Evolutionary conservation across 768 basidiomycete species (phyloP).

Genomic region (Boletus edulis): DNA sequence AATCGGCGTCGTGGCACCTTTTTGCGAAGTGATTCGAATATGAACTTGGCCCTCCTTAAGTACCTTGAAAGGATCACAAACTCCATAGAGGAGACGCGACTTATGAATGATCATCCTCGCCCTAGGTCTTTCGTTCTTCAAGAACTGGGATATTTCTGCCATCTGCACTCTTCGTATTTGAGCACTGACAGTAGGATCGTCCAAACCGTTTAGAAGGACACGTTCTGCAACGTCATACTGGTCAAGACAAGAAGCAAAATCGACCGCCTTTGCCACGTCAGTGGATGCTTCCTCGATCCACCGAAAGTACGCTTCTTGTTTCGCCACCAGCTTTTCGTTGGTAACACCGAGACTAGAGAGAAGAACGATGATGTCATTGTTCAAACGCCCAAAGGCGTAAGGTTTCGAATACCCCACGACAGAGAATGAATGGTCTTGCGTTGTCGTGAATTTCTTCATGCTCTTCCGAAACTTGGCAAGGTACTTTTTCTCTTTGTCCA

Average conservation of each 20-base stretch:
- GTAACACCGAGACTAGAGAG: conserved; percentile 62
- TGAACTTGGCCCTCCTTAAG: conserved; percentile 64
- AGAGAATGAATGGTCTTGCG: conserved; percentile 57
- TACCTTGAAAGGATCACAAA: conserved; percentile 65
- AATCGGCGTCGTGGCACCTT: conserved; percentile 53
- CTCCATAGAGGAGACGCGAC: conserved; percentile 61
- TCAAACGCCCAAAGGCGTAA: conserved; percentile 62
- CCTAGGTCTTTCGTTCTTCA: conserved; percentile 52
- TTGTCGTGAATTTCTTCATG: conserved; percentile 68
- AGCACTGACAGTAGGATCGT: conserved; percentile 39
- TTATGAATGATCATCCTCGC: conserved; percentile 61
- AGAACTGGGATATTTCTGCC: conserved; percentile 48
- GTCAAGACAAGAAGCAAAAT: conserved; percentile 53
- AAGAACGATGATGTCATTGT: conserved; percentile 68
- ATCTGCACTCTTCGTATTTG: conserved; percentile 45
- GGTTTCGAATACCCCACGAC: conserved; percentile 64
- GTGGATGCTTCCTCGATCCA: conserved; percentile 54
- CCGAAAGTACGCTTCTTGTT: conserved; percentile 56
- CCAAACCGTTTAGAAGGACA: conserved; percentile 54
- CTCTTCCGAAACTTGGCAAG: conserved; percentile 61
- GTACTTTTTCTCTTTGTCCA: conserved; percentile 46
- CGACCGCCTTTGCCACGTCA: conserved; percentile 49
- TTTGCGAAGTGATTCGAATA: conserved; percentile 53
- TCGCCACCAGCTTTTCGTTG: conserved; percentile 49
- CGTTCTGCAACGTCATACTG: conserved; percentile 50